Percentiles rank a stretch among this genome's conserved stretches.
Conservation (phyloP, 1,139 yeast species). For the Saccharomyces uvarum region DNA sequence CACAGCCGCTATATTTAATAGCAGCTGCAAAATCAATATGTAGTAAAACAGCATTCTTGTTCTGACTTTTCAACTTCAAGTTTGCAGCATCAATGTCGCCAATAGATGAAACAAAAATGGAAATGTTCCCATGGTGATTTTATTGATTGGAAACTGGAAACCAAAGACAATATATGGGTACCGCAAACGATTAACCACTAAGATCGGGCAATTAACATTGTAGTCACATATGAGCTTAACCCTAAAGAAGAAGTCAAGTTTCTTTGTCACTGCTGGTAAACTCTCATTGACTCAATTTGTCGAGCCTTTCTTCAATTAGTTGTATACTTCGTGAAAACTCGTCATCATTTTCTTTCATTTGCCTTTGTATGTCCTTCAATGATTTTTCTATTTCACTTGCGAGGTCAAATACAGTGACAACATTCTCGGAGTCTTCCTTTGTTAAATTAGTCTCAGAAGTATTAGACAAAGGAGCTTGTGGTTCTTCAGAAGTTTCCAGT, state of each 20-base stretch:
- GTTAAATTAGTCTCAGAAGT: slow-evolving; percentile 2
- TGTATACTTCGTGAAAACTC: slow-evolving; percentile 17
- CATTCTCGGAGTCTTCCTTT: slow-evolving; percentile 20
- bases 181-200: neutral
- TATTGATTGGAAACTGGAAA: neutral
- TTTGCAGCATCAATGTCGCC: neutral
- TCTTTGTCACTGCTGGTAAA: neutral
- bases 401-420: slow-evolving; percentile 44
- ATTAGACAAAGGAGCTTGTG: slow-evolving; percentile 1
- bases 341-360: slow-evolving; percentile 24
- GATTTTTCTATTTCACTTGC: slow-evolving; percentile 43
- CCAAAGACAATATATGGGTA: neutral
- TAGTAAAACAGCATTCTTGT: neutral
- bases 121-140: neutral
- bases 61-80: neutral
- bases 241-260: neutral
- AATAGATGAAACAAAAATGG: neutral
- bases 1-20: neutral
- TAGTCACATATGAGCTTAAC: neutral
- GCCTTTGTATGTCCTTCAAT: slow-evolving; percentile 34
- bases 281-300: slow-evolving; percentile 3
- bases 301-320: slow-evolving; percentile 19
- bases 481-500: slow-evolving; percentile 1
- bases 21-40: neutral
- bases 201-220: neutral